A percentile compares a stretch with the other conserved stretches of the same genome.
Evolutionary conservation across 2,329 filamentous ascomycete species (phyloP).

Genomic region (Hypocrella siamensis): DNA sequence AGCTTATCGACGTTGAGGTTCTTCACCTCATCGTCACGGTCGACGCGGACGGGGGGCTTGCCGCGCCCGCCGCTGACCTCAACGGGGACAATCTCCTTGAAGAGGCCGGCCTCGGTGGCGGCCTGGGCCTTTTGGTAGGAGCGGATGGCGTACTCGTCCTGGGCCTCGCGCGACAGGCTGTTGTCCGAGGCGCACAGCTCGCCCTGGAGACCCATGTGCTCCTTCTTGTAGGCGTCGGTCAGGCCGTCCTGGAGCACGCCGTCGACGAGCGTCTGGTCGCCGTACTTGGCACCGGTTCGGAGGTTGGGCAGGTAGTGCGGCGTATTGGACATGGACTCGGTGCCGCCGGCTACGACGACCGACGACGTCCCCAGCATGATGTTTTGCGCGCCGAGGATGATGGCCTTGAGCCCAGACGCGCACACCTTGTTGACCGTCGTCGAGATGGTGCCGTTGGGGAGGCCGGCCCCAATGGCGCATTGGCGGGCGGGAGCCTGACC

Average conservation of each 20-base stretch:
- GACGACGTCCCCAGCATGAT: constrained; percentile 94
- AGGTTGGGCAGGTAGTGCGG: constrained; percentile 89
- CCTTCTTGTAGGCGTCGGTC: constrained; percentile 85
- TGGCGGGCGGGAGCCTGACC: constrained; percentile 95
- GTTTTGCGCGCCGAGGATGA: constrained; percentile 88
- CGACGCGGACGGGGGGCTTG: constrained; percentile 69
- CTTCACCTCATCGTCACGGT: constrained; percentile 89
- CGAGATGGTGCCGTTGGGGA: constrained; percentile 62
- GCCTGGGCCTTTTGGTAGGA: constrained; percentile 88
- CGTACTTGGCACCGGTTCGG: constrained; percentile 83
- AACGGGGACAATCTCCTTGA: constrained; percentile 81
- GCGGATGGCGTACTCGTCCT: constrained; percentile 92
- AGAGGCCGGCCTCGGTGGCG: constrained; percentile 66
- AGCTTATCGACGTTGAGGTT: constrained; percentile 81
- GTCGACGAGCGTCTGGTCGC: constrained; percentile 76
- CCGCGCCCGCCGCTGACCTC: constrained; percentile 78
- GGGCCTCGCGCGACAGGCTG: constrained; percentile 63
- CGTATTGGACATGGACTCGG: constrained; percentile 97
- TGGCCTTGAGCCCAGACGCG: constrained; percentile 85
- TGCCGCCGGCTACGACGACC: constrained; percentile 83
- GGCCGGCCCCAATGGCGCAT: constrained; percentile 78
- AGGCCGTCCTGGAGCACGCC: constrained; percentile 89
- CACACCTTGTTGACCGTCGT: constrained; percentile 99
- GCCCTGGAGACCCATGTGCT: constrained; percentile 88
- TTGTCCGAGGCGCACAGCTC: constrained; percentile 87